Evolutionary conservation across 352 stramenopile genomes (phyloP), one percentile per base, ranked within the genome.

Genomic region (Pythium vanterpoolii): DNA sequence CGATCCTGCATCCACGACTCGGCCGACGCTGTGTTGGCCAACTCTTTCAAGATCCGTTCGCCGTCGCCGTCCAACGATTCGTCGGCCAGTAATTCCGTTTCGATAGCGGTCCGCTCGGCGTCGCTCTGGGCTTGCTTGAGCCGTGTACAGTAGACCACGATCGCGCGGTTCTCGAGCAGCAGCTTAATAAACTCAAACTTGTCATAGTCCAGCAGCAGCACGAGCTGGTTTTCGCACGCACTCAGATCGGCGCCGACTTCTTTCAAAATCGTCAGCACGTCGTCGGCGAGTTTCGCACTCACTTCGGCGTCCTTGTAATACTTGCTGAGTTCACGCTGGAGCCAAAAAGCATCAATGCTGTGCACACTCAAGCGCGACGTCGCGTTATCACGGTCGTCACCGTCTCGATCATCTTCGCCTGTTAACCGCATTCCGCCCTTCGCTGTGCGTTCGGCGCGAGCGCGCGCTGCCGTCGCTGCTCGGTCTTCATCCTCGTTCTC

Each of bases 101-200:
- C 93, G 30, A 99, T 93, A 11, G 66, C 72, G 45, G 85, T 79
- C 26, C 93, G 79, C 60, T 98, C 92, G 9, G 90, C 77, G 14
- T 99, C 95, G 14, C 85, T 90, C 58, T 98, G 87, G 11, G 97
- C 97, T 59, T 98, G 93, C 71, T 99, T 99, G 24, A 99, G 83
- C 0, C 88, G 89, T 30, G 97, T 98, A 73, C 96, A 99, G 66
- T 98, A 99, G 43, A 97, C 89, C 31, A 99, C 96, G 56, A 96
- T 97, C 13, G 83, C 83, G 28, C 96, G 83, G 76, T 99, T 99
- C 45, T 91, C 81, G 14, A 99, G 69, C 50, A 99, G 68, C 7
- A 97, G 56, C 71, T 99, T 99, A 76, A 99, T 99, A 33, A 99
- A 98, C 36, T 99, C 96, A 66, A 99, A 99, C 60, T 99, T 98